These are phyloP conservation scores for Mediolabrus comicus DNA, from an alignment of 108 stramenopile species.

Conservation along the genomic window DNA sequence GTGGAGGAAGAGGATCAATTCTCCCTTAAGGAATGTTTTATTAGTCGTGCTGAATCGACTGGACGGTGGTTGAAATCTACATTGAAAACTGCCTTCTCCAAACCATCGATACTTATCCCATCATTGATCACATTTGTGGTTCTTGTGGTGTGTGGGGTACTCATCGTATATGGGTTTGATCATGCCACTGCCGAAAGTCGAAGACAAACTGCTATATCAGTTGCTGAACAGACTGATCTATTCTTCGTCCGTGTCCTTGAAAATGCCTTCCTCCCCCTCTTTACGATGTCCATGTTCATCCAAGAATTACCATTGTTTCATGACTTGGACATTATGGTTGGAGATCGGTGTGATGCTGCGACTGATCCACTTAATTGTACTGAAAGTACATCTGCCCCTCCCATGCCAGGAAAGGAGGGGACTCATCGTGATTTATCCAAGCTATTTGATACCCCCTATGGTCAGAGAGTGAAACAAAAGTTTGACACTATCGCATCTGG, in stretches of 20 bases:
- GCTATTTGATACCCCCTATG: constrained; percentile 12
- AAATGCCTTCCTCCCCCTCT: constrained; percentile 29
- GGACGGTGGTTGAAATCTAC: constrained; percentile 20
- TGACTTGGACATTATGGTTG: constrained; percentile 13
- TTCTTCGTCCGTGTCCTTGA: constrained; percentile 28
- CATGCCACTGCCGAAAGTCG: constrained; percentile 10
- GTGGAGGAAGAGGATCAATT: background rate
- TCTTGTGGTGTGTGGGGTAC: background rate
- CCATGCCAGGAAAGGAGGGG: constrained; percentile 11
- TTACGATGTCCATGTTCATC: constrained; percentile 33
- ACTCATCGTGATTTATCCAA: constrained; percentile 29
- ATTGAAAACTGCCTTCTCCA: constrained; percentile 24
- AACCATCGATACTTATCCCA: constrained; percentile 6
- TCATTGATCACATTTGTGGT: constrained; percentile 6
- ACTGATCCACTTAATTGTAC: constrained; percentile 14
- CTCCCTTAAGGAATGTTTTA: background rate
- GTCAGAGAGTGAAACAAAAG: constrained; percentile 6
- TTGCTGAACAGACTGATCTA: constrained; percentile 27
- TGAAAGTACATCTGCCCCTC: constrained; percentile 20
- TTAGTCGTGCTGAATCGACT: background rate
- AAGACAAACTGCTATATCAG: background rate
- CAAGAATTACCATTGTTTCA: constrained; percentile 16
- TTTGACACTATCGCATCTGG: constrained; percentile 25
- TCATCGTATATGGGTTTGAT: constrained; percentile 12
- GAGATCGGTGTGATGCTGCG: constrained; percentile 22